These are phyloP conservation scores for Aquilaria sinensis DNA, from an alignment of 345 rosid species.

Conservation along the genomic window DNA sequence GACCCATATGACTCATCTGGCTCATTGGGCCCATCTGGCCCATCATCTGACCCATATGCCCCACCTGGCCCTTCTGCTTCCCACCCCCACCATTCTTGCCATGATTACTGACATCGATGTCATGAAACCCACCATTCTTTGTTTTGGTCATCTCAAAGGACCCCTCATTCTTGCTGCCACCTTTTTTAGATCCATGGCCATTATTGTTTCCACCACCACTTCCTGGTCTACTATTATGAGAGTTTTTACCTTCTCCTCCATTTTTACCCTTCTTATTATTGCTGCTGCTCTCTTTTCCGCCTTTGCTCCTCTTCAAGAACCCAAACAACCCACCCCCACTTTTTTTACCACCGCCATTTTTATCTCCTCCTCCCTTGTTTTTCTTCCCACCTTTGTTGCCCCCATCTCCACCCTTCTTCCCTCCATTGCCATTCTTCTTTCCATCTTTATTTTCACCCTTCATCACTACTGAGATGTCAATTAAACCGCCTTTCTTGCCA, in stretches of 20 bases:
- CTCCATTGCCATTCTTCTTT: conserved; percentile 35
- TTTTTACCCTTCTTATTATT: conserved; percentile 26
- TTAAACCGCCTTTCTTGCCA: conserved; percentile 33
- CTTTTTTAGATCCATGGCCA: conserved; percentile 45
- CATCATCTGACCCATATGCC: conserved; percentile 24
- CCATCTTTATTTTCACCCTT: conserved; percentile 32
- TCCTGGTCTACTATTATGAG: conserved; percentile 26
- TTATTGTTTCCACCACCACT: conserved; percentile 35
- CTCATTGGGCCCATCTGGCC: conserved; percentile 27
- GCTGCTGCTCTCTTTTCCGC: conserved; percentile 20
- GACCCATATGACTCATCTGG: conserved; percentile 26
- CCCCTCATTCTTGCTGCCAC: conserved; percentile 46
- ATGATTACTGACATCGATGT: conserved; percentile 32
- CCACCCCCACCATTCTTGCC: conserved; percentile 30
- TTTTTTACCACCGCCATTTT: conserved; percentile 31
- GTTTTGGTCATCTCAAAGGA: conserved; percentile 27
- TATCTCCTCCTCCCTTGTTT: conserved; percentile 34
- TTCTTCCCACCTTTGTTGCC: conserved; percentile 29
- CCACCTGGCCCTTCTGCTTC: conserved; percentile 19
- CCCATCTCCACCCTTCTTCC: conserved; percentile 38
- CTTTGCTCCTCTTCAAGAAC: conserved; percentile 43
- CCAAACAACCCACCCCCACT: conserved; percentile 31
- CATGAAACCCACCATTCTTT: conserved; percentile 37
- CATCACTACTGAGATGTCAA: conserved; percentile 56
- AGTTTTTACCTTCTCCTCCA: conserved; percentile 16